Evolutionary conservation across 352 stramenopile species (phyloP).

Genomic region (Pythium sukuiense): DNA sequence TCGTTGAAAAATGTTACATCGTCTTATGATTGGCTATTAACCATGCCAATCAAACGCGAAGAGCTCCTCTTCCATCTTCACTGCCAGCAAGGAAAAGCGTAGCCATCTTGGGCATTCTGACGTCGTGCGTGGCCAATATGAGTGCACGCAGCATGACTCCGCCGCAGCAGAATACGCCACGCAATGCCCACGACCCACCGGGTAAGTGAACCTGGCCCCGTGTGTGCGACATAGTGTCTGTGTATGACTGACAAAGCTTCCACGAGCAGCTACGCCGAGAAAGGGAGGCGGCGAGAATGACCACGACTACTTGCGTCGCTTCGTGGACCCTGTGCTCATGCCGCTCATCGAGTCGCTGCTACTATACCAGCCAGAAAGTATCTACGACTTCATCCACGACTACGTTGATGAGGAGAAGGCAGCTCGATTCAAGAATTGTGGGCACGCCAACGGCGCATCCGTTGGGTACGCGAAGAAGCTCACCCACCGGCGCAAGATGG

Average conservation of each 20-base stretch:
- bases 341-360: slow-evolving; percentile 77
- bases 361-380: slow-evolving; percentile 74
- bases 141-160: slow-evolving; percentile 13
- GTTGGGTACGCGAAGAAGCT: slow-evolving; percentile 69
- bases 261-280: slow-evolving; percentile 14
- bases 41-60: not conserved
- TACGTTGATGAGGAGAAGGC: slow-evolving; percentile 66
- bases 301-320: slow-evolving; percentile 78
- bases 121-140: slow-evolving; percentile 7
- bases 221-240: not conserved
- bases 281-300: slow-evolving; percentile 51
- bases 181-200: slow-evolving; percentile 7
- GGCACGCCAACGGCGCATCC: slow-evolving; percentile 20
- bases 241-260: not conserved
- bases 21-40: not conserved
- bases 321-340: slow-evolving; percentile 82
- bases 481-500: slow-evolving; percentile 71
- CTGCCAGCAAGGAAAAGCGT: slow-evolving; percentile 1
- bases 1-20: not conserved
- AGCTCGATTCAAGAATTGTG: slow-evolving; percentile 33
- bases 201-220: not conserved
- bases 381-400: slow-evolving; percentile 83
- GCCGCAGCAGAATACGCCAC: not conserved
- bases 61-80: slow-evolving; percentile 7
- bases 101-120: slow-evolving; percentile 17